These are phyloP conservation scores for Tulasnella sp. DNA, from an alignment of 768 basidiomycete genomes.

Conservation along the genomic window DNA sequence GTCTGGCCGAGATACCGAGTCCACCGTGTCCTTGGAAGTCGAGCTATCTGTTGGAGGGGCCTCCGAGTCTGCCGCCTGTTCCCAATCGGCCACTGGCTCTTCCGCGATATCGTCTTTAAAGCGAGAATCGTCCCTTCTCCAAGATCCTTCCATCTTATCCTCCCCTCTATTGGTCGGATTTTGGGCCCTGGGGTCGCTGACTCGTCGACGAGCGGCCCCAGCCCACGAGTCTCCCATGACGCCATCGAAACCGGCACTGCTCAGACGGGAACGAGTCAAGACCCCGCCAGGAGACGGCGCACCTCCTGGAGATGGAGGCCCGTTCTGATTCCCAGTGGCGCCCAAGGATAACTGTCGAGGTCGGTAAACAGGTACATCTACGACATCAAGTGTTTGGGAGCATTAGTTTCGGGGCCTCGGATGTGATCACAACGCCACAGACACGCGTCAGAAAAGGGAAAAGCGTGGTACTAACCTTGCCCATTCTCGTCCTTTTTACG, in stretches of 20 bases:
- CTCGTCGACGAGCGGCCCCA: not conserved
- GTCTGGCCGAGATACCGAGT: not conserved
- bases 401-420: not conserved
- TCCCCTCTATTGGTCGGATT: slow-evolving; percentile 11
- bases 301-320: slow-evolving; percentile 22
- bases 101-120: slow-evolving; percentile 25
- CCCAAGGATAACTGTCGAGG: slow-evolving; percentile 29
- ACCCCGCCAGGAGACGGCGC: not conserved
- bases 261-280: slow-evolving; percentile 23
- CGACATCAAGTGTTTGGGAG: not conserved
- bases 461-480: slow-evolving; percentile 13
- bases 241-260: slow-evolving; percentile 26
- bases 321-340: not conserved
- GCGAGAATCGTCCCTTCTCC: slow-evolving; percentile 21
- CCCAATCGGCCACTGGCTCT: slow-evolving; percentile 25
- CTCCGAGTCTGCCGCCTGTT: slow-evolving; percentile 1
- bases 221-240: slow-evolving; percentile 29
- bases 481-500: slow-evolving; percentile 25
- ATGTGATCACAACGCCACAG: slow-evolving; percentile 10
- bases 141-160: slow-evolving; percentile 25
- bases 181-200: slow-evolving; percentile 15
- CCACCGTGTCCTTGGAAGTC: not conserved
- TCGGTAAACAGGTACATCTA: slow-evolving; percentile 25
- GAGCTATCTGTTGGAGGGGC: not conserved
- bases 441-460: not conserved